A percentile compares a stretch with the other conserved stretches of the same genome.
Conservation (phyloP, 169 alveolate species). For the Pseudocohnilembus persalinus region DNA sequence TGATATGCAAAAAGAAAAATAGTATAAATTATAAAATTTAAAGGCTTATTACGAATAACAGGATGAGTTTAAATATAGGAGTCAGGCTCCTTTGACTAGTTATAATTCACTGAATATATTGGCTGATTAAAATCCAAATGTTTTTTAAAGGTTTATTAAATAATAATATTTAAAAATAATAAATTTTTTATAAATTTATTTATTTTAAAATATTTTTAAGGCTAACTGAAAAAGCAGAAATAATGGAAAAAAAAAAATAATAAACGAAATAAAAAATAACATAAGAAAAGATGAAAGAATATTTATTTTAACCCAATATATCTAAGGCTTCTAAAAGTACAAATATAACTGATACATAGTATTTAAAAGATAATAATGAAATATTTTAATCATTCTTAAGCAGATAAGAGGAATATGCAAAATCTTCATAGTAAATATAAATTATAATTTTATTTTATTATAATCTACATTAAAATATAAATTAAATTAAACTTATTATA, state of each 20-base stretch:
- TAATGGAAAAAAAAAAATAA: too few relatives aligned
- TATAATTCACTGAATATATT: background rate
- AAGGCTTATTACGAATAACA: background rate
- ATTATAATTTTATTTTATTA: too few relatives aligned
- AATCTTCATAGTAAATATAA: too few relatives aligned
- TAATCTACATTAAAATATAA: too few relatives aligned
- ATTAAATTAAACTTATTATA: too few relatives aligned
- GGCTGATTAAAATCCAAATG: background rate
- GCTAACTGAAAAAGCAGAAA: background rate
- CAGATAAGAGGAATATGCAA: too few relatives aligned
- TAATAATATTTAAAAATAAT: too few relatives aligned
- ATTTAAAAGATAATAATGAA: too few relatives aligned
- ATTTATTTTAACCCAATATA: background rate
- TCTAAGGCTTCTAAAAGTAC: background rate
- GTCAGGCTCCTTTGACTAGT: background rate
- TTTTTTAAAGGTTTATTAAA: background rate
- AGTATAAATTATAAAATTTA: too few relatives aligned
- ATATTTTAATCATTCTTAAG: too few relatives aligned
- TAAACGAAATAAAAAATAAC: background rate
- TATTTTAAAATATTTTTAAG: background rate
- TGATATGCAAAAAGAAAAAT: background rate
- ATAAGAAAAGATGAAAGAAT: background rate
- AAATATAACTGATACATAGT: background rate
- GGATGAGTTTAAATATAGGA: background rate
- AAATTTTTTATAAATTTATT: too few relatives aligned